A percentile compares a stretch with the other conserved stretches of the same genome.
Conservation (phyloP, 2,329 filamentous ascomycete genomes). For the Penicillium sp. region DNA sequence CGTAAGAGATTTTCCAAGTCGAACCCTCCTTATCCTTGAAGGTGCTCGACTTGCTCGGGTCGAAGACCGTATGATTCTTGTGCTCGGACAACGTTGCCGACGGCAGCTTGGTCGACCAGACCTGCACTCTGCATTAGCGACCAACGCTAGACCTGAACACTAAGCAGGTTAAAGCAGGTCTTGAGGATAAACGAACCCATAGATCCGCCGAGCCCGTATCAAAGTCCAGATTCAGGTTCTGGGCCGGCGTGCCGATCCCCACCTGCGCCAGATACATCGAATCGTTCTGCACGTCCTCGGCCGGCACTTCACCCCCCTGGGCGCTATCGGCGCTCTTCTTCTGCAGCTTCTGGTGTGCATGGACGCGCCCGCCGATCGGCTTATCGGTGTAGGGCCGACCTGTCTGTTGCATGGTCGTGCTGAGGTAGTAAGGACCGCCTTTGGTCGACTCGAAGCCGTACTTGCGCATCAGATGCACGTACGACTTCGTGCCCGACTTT, state of each 20-base stretch:
- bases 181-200: constrained; percentile 52
- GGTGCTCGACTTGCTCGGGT: constrained; percentile 60
- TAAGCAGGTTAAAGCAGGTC: background rate
- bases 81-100: constrained; percentile 33
- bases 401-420: constrained; percentile 49
- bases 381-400: constrained; percentile 48
- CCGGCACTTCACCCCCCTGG: constrained; percentile 52
- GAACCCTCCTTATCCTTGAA: constrained; percentile 51
- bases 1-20: constrained; percentile 66
- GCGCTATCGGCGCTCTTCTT: constrained; percentile 39
- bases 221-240: constrained; percentile 63
- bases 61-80: constrained; percentile 55
- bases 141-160: background rate
- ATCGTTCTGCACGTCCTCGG: constrained; percentile 67
- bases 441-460: constrained; percentile 63
- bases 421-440: constrained; percentile 59
- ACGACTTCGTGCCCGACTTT: constrained; percentile 60
- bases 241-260: constrained; percentile 62
- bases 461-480: constrained; percentile 60
- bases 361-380: constrained; percentile 50
- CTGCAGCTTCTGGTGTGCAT: constrained; percentile 51
- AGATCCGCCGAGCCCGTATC: constrained; percentile 70
- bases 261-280: constrained; percentile 63
- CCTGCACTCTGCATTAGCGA: constrained; percentile 32
- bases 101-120: constrained; percentile 55